Conservation (phyloP, 768 basidiomycete genomes). For the Amanita polypyramis region DNA sequence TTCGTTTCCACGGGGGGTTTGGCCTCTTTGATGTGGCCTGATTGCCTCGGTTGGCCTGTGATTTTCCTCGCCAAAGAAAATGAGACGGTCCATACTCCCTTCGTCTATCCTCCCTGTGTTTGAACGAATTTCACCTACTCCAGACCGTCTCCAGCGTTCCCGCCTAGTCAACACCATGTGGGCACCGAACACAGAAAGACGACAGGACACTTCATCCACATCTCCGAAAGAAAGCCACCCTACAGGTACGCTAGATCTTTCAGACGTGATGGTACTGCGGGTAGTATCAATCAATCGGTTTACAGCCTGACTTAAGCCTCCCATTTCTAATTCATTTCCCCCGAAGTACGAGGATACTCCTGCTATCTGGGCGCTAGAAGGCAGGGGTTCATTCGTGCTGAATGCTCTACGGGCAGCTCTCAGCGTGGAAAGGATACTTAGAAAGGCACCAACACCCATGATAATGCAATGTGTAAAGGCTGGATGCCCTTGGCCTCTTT, state of each 20-base stretch:
- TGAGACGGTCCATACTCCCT: too few relatives aligned
- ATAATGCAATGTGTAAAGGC: constrained; percentile 47
- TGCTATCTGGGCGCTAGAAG: constrained; percentile 21
- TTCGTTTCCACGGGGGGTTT: neutral
- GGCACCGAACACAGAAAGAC: neutral
- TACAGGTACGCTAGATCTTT: neutral
- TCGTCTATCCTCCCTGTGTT: too few relatives aligned
- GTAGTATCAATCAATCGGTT: neutral
- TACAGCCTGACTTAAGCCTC: neutral
- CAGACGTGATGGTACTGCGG: neutral
- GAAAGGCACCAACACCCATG: constrained; percentile 49
- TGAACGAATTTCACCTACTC: neutral
- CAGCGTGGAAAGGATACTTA: neutral
- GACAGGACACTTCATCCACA: neutral
- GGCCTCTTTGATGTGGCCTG: neutral
- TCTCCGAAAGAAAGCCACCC: neutral
- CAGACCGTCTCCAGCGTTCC: constrained; percentile 22
- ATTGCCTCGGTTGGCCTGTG: too few relatives aligned
- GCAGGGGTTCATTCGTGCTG: constrained; percentile 28
- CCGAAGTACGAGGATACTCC: constrained; percentile 17
- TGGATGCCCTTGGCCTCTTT: constrained; percentile 49
- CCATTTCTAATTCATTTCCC: neutral
- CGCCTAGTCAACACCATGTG: constrained; percentile 29
- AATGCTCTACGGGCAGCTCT: constrained; percentile 32
- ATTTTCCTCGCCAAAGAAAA: neutral